Evolutionary conservation across 768 basidiomycete species (phyloP), one percentile per base, ranked within the genome.

Genomic region (Suillus weaverae): DNA sequence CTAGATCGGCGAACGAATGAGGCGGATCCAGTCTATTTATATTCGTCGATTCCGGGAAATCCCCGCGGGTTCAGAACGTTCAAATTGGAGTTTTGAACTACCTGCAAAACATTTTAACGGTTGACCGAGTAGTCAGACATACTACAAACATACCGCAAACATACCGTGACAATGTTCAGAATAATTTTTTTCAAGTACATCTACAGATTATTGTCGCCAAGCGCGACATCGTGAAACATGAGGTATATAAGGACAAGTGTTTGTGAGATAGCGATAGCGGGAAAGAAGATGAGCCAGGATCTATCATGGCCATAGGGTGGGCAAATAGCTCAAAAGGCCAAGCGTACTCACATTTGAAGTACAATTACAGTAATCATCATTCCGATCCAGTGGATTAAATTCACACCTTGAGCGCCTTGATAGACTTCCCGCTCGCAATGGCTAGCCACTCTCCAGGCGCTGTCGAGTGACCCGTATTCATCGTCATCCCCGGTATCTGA

Each of bases 381-480:
- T 38, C 36, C 4, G 5, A 38, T 38, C 33, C 16, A 38, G 14
- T 38, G 6, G 1, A 38, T 36, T 4, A 16, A 56, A 30, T 57
- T 80, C 84, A 93, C 67, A 94, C 90, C 78, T 92, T 93, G 72
- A 94, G 74, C 39, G 90, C 88, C 76, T 91, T 91, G 70, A 96
- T 87, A 20, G 84, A 84, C 78, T 89, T 94, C 35, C 94, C 94
- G 68, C 87, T 89, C 50, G 91, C 87, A 72, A 94, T 84, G 30
- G 91, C 93, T 22, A 96, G 79, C 93, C 94, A 96, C 75, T 95
- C 94, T 26, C 92, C 92, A 0, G 89, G 84, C 32, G 83, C 84
- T 1, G 89, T 91, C 63, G 88, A 84, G 70, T 89, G 86, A 20
- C 91, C 91, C 1, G 85, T 87, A 67, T 86, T 86, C 84, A 91